phyloP scores from a whole-genome alignment of 2,329 filamentous ascomycete species.

The Alternaria tenuissima region DNA sequence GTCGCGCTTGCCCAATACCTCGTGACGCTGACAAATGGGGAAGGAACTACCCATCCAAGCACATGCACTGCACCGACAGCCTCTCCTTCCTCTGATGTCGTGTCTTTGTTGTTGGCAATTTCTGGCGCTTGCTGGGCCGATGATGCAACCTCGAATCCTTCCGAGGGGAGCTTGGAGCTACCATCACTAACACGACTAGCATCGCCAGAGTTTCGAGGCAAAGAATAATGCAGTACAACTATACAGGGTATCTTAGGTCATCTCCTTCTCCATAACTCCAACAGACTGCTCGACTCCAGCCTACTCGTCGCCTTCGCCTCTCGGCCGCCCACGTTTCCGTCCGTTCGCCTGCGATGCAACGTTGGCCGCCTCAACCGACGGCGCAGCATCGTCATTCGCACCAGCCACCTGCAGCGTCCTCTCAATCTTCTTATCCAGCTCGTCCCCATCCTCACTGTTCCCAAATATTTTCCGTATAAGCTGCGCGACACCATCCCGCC shows the following conservation, averaged over 20 bases:
- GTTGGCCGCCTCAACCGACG: slow-evolving; percentile 8
- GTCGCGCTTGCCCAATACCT: not conserved
- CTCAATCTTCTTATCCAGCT: slow-evolving; percentile 45
- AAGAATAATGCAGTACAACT: slow-evolving; percentile 1
- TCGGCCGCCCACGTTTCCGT: slow-evolving; percentile 29
- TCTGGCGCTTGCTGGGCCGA: slow-evolving; percentile 3
- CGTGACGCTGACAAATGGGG: slow-evolving; percentile 17
- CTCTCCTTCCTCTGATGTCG: not conserved
- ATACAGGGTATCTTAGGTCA: not conserved
- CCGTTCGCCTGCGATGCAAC: slow-evolving; percentile 17
- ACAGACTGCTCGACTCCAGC: not conserved
- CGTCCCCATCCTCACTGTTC: slow-evolving; percentile 44
- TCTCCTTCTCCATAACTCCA: not conserved
- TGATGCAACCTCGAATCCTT: slow-evolving; percentile 18
- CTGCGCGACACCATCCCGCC: slow-evolving; percentile 75
- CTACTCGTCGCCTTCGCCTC: slow-evolving; percentile 18
- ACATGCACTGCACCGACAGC: not conserved
- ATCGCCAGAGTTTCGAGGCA: not conserved
- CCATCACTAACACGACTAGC: not conserved
- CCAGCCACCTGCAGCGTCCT: slow-evolving; percentile 44
- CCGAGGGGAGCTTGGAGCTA: slow-evolving; percentile 4
- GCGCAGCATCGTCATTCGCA: slow-evolving; percentile 18
- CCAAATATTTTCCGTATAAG: slow-evolving; percentile 61
- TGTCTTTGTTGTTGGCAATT: slow-evolving; percentile 1
- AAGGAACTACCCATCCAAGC: not conserved